Evolutionary conservation across 2,329 filamentous ascomycete genomes (phyloP), one percentile per base, ranked within the genome.

Genomic region (Lachnellula cervina): DNA sequence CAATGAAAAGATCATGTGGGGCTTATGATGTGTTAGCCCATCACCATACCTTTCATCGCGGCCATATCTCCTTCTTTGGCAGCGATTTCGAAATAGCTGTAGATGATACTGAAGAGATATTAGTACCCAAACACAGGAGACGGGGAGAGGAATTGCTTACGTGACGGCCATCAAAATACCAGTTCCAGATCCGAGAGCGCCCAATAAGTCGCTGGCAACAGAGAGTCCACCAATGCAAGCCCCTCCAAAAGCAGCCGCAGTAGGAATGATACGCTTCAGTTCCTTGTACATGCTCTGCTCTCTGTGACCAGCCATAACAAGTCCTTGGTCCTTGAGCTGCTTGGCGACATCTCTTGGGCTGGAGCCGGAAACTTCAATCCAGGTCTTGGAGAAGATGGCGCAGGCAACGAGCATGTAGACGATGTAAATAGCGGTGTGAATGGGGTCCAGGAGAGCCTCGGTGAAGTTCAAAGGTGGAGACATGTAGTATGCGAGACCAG

Each of bases 261-360:
- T 97, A 62, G 94, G 95, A 64, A 99, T 99, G 69, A 99, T 94
- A 70, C 94, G 89, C 89, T 99, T 99, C 63, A 99, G 85, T 79
- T 99, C 94, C 82, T 96, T 96, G 86, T 99, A 99, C 94, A 99
- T 99, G 81, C 89, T 95, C 83, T 97, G 93, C 76, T 99, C 95
- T 78, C 94, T 90, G 81, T 99, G 94, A 71, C 94, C 94, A 70
- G 94, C 93, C 95, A 99, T 99, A 67, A 99, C 93, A 57, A 99
- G 87, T 73, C 94, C 94, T 78, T 99, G 94, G 71, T 99, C 95
- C 86, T 99, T 99, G 74, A 99, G 86, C 80, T 97, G 94, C 86
- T 99, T 99, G 70, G 94, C 94, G 65, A 99, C 95, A 71, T 99
- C 94, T 70, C 94, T 89, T 59, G 94, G 95, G 79, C 90, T 93